phyloP scores from a whole-genome alignment of 2,329 filamentous ascomycete species.

The Juglanconis sp. region DNA sequence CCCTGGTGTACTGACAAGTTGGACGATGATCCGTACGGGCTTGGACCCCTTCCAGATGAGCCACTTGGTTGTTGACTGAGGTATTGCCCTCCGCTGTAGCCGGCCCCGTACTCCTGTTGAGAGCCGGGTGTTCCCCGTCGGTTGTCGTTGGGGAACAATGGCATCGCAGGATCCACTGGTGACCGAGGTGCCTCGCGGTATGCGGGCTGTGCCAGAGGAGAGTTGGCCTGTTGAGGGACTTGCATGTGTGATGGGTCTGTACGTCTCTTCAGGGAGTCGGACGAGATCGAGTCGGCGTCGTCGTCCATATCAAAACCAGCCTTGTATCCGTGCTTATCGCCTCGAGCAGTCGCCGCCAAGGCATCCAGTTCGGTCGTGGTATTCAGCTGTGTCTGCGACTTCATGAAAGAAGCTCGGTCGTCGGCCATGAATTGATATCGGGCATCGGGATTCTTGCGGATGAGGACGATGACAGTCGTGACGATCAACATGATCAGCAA shows the following conservation, averaged over 20 bases:
- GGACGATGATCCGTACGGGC: conserved; percentile 30
- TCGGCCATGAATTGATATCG: conserved; percentile 96
- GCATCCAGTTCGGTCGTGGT: conserved; percentile 84
- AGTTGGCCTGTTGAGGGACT: conserved; percentile 14
- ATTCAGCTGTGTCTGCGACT: conserved; percentile 79
- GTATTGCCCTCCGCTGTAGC: conserved; percentile 22
- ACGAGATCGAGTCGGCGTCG: conserved; percentile 66
- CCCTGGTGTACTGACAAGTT: conserved; percentile 33
- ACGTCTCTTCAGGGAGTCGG: conserved; percentile 49
- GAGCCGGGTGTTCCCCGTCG: conserved; percentile 18
- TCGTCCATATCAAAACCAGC: conserved; percentile 65
- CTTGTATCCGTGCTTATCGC: conserved; percentile 65
- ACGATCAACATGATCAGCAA: conserved; percentile 79
- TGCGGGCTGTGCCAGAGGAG: conserved; percentile 9
- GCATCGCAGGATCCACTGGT: conserved; percentile 48
- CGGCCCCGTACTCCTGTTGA: conserved; percentile 26
- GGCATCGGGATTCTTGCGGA: conserved; percentile 90
- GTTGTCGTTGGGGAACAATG: conserved; percentile 44
- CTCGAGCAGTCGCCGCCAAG: conserved; percentile 81
- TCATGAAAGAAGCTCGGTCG: conserved; percentile 95
- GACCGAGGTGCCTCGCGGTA: conserved; percentile 36
- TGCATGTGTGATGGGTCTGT: conserved; percentile 31
- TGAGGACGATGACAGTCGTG: conserved; percentile 63
- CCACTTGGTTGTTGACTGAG: conserved; percentile 22
- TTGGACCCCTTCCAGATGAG: conserved; percentile 23